phyloP scores from a whole-genome alignment of 2,329 filamentous ascomycete genomes.

The Aspergillus novoparasiticus region DNA sequence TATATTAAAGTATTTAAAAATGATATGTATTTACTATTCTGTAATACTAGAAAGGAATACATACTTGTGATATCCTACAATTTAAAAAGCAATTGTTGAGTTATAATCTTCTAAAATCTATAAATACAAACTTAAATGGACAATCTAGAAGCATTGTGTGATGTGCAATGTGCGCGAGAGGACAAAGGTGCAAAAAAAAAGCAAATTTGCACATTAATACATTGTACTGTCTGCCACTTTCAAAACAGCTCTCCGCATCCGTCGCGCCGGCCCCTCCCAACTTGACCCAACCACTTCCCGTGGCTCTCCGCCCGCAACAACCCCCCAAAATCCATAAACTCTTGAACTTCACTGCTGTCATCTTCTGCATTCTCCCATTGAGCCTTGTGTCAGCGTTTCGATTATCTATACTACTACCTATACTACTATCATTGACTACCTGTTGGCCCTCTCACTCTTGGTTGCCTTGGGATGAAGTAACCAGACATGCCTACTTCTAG shows the following conservation, averaged over 20 bases:
- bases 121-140: too few relatives aligned
- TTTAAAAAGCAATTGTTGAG: too few relatives aligned
- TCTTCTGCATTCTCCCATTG: background rate
- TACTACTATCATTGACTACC: background rate
- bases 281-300: background rate
- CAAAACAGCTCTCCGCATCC: constrained; percentile 8
- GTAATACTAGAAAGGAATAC: too few relatives aligned
- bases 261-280: constrained; percentile 3
- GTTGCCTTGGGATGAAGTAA: background rate
- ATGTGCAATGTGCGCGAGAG: too few relatives aligned
- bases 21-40: too few relatives aligned
- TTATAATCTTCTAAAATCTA: too few relatives aligned
- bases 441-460: too few relatives aligned
- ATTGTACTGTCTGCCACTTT: background rate
- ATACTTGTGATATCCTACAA: too few relatives aligned
- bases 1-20: too few relatives aligned
- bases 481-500: constrained; percentile 2
- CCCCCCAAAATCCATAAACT: background rate
- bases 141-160: too few relatives aligned
- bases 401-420: background rate
- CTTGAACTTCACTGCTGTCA: background rate
- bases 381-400: background rate
- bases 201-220: too few relatives aligned
- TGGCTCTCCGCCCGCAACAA: constrained; percentile 1
- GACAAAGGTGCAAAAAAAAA: too few relatives aligned